phyloP scores from a whole-genome alignment of 495 filamentous ascomycete genomes.

The Penicillium pulvis region DNA sequence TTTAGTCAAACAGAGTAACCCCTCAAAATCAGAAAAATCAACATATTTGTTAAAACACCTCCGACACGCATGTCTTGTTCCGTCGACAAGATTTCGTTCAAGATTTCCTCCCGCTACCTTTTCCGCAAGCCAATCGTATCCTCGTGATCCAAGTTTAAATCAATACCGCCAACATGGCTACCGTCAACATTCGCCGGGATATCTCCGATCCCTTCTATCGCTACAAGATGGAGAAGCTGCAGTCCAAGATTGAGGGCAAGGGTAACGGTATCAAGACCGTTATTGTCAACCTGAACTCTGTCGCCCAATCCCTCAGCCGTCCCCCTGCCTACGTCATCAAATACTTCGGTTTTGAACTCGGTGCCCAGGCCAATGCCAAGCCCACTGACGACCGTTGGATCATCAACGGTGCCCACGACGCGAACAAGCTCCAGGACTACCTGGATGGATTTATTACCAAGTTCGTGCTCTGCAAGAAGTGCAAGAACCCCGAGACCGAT shows the following conservation, averaged over 20 bases:
- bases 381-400: slow-evolving; percentile 98
- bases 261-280: slow-evolving; percentile 97
- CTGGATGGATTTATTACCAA: slow-evolving; percentile 97
- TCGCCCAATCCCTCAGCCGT: slow-evolving; percentile 88
- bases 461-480: slow-evolving; percentile 98
- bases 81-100: slow-evolving; percentile 43
- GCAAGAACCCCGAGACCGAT: slow-evolving; percentile 98
- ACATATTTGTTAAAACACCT: slow-evolving; percentile 22
- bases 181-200: slow-evolving; percentile 98
- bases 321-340: slow-evolving; percentile 96
- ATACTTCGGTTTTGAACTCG: slow-evolving; percentile 98
- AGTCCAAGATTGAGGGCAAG: slow-evolving; percentile 99
- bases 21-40: slow-evolving; percentile 55
- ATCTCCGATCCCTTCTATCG: slow-evolving; percentile 98
- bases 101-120: slow-evolving; percentile 43
- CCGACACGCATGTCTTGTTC: slow-evolving; percentile 58
- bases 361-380: slow-evolving; percentile 96
- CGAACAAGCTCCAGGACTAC: slow-evolving; percentile 94
- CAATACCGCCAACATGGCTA: slow-evolving; percentile 70
- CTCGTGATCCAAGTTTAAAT: slow-evolving; percentile 20
- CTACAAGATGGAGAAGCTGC: slow-evolving; percentile 99
- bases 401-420: slow-evolving; percentile 98
- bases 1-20: slow-evolving; percentile 21
- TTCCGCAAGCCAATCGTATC: slow-evolving; percentile 26
- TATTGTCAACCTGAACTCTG: slow-evolving; percentile 94